Conservation (phyloP, 805 yeast genomes). For the Metschnikowia picachoensis region DNA sequence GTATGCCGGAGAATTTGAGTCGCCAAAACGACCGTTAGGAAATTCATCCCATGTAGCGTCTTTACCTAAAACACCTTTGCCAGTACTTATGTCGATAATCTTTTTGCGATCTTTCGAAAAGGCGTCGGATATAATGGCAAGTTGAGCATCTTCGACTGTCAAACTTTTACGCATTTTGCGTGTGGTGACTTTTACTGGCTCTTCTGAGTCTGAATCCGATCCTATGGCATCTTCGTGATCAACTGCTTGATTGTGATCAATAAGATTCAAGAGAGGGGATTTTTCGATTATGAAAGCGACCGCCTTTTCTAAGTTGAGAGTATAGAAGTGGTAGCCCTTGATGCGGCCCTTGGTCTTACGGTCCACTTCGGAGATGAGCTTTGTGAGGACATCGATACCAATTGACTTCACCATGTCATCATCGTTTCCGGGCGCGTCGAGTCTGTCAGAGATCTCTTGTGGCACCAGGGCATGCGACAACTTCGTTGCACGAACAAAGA, state of each 20-base stretch:
- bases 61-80: slow-evolving; percentile 78
- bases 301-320: slow-evolving; percentile 87
- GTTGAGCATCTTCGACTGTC: slow-evolving; percentile 30
- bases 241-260: slow-evolving; percentile 27
- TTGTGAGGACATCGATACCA: slow-evolving; percentile 72
- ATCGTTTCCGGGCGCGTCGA: slow-evolving; percentile 54
- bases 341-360: slow-evolving; percentile 51
- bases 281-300: slow-evolving; percentile 77
- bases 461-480: slow-evolving; percentile 87
- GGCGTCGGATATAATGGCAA: slow-evolving; percentile 25
- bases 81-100: slow-evolving; percentile 74
- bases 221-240: slow-evolving; percentile 32
- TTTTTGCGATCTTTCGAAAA: slow-evolving; percentile 43
- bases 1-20: slow-evolving; percentile 91
- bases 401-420: slow-evolving; percentile 78
- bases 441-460: slow-evolving; percentile 41
- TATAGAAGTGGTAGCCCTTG: slow-evolving; percentile 89
- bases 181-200: slow-evolving; percentile 15
- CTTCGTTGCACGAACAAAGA: slow-evolving; percentile 84
- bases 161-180: slow-evolving; percentile 25
- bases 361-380: slow-evolving; percentile 58
- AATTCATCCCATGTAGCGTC: slow-evolving; percentile 98
- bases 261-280: slow-evolving; percentile 47
- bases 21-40: slow-evolving; percentile 94
- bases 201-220: slow-evolving; percentile 37